Percentiles rank a stretch among this genome's conserved stretches.
Conservation (phyloP, 768 basidiomycete genomes). For the Leucocoprinus leucothites region DNA sequence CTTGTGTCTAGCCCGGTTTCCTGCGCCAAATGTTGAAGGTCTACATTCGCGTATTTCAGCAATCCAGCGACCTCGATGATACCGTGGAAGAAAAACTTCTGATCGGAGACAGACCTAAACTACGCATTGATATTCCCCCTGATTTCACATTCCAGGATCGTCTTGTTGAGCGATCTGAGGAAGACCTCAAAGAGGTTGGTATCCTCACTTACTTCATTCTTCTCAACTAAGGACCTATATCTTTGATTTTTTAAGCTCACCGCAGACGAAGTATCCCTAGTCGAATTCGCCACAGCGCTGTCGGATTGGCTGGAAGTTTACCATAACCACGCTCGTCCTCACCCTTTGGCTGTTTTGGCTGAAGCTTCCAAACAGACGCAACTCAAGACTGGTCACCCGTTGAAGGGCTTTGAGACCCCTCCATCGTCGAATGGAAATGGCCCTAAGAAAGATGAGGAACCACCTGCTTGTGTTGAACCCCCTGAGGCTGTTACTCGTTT, state of each 20-base stretch:
- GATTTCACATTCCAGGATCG: slow-evolving; percentile 57
- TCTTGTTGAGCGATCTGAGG: slow-evolving; percentile 43
- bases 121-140: slow-evolving; percentile 45
- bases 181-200: slow-evolving; percentile 54
- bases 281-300: slow-evolving; percentile 58
- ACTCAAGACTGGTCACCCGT: slow-evolving; percentile 63
- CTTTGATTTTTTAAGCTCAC: slow-evolving; percentile 49
- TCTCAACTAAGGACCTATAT: slow-evolving; percentile 13
- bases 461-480: slow-evolving; percentile 60
- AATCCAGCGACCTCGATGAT: slow-evolving; percentile 78
- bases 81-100: slow-evolving; percentile 78
- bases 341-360: slow-evolving; percentile 64
- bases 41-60: slow-evolving; percentile 75
- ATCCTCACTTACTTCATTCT: background rate
- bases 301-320: slow-evolving; percentile 77
- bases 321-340: slow-evolving; percentile 71
- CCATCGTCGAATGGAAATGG: slow-evolving; percentile 40
- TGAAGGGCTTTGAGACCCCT: slow-evolving; percentile 60
- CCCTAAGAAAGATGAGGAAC: slow-evolving; percentile 71
- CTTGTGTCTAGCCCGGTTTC: slow-evolving; percentile 59
- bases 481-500: slow-evolving; percentile 51
- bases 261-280: slow-evolving; percentile 52
- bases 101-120: slow-evolving; percentile 77
- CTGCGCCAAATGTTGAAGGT: slow-evolving; percentile 66
- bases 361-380: slow-evolving; percentile 74